A percentile compares a stretch with the other conserved stretches of the same genome.
Evolutionary conservation across 768 basidiomycete genomes (phyloP).

Genomic region (Melanogaster broomeanus): DNA sequence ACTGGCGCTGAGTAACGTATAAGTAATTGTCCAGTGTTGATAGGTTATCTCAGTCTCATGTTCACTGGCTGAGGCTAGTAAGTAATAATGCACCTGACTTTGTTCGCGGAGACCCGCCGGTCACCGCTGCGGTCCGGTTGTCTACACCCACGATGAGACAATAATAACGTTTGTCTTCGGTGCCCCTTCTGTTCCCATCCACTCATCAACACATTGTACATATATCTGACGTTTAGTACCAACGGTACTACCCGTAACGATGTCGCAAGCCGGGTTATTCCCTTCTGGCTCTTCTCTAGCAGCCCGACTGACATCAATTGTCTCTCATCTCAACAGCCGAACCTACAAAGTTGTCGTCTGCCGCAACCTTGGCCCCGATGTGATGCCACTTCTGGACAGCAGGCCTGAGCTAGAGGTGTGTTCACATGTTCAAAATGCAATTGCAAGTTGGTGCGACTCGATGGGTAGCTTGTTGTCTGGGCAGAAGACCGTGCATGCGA

Average conservation of each 20-base stretch:
- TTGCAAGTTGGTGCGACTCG: neutral
- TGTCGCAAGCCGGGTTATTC: slow-evolving; percentile 30
- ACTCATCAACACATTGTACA: neutral
- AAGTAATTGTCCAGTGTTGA: neutral
- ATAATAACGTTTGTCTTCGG: neutral
- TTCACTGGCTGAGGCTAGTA: neutral
- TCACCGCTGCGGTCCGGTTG: neutral
- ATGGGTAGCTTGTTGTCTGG: slow-evolving; percentile 49
- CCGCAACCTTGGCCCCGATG: slow-evolving; percentile 61
- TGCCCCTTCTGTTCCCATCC: neutral
- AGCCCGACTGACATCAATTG: slow-evolving; percentile 27
- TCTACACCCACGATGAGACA: neutral
- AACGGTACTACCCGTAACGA: slow-evolving; percentile 3
- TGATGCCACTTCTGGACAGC: slow-evolving; percentile 56
- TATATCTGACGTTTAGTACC: neutral
- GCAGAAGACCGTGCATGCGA: slow-evolving; percentile 56
- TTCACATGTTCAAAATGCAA: neutral
- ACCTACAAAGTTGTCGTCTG: slow-evolving; percentile 54
- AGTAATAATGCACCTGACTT: neutral
- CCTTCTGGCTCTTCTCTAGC: slow-evolving; percentile 5
- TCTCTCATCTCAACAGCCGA: slow-evolving; percentile 23
- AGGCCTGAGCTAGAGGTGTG: slow-evolving; percentile 56
- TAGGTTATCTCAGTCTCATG: neutral
- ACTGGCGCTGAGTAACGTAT: slow-evolving; percentile 34
- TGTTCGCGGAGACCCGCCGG: neutral